Conservation (phyloP, 768 basidiomycete species). For the Rossbeevera mucosa region DNA sequence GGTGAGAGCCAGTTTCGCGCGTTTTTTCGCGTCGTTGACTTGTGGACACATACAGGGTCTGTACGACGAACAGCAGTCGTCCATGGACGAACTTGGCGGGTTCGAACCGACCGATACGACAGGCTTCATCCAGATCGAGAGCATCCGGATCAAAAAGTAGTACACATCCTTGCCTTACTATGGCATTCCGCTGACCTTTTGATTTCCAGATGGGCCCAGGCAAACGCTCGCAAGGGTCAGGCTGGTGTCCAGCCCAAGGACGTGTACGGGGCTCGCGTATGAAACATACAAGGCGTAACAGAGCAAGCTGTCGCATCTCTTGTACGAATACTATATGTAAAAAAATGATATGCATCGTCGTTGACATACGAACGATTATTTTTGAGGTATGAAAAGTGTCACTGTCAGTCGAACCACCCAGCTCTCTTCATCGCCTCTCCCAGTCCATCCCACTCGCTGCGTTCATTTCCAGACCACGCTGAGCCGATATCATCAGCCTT, state of each 20-base stretch:
- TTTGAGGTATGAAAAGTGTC: constrained; percentile 9
- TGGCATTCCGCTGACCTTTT: constrained; percentile 1
- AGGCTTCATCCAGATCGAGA: constrained; percentile 96
- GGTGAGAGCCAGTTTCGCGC: constrained; percentile 38
- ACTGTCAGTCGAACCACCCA: constrained; percentile 63
- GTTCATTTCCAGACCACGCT: constrained; percentile 29
- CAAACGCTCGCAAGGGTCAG: constrained; percentile 81
- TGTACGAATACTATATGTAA: neutral
- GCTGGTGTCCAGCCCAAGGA: constrained; percentile 72
- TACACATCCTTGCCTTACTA: constrained; percentile 35
- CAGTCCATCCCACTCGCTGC: constrained; percentile 60
- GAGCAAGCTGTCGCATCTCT: neutral
- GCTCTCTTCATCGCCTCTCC: constrained; percentile 69
- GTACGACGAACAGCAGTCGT: constrained; percentile 92
- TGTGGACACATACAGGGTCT: constrained; percentile 55
- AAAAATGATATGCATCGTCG: neutral
- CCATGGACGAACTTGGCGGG: constrained; percentile 98
- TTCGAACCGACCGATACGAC: constrained; percentile 95
- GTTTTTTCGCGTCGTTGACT: neutral
- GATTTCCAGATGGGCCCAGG: constrained; percentile 70
- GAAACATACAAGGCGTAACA: constrained; percentile 4
- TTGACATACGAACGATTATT: neutral
- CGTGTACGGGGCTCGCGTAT: constrained; percentile 68
- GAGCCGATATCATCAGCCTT: neutral
- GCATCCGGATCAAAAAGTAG: constrained; percentile 99